Evolutionary conservation across 495 filamentous ascomycete genomes (phyloP).

Genomic region (Cercophora scortea): DNA sequence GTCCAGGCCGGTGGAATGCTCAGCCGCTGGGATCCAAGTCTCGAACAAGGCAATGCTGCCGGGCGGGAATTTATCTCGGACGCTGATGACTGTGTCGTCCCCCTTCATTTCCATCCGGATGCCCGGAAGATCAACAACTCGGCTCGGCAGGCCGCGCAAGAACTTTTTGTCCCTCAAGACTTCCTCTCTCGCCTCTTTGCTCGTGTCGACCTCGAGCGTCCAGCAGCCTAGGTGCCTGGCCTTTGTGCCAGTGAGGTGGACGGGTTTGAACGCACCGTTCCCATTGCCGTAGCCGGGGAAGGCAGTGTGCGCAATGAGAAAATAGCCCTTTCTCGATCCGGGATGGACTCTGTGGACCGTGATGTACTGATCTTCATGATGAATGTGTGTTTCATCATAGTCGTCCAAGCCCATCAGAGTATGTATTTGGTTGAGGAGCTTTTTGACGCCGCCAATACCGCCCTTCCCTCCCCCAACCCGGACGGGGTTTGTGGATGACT

Average conservation of each 20-base stretch:
- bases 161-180: conserved; percentile 59
- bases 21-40: conserved; percentile 82
- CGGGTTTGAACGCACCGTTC: conserved; percentile 66
- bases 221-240: conserved; percentile 81
- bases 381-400: conserved; percentile 91
- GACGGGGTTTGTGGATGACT: conserved; percentile 54
- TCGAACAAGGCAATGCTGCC: conserved; percentile 93
- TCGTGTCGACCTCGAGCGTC: conserved; percentile 74
- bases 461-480: conserved; percentile 55
- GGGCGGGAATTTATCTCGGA: conserved; percentile 77
- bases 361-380: conserved; percentile 92
- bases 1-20: conserved; percentile 73
- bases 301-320: conserved; percentile 90
- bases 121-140: conserved; percentile 63
- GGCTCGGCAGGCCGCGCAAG: conserved; percentile 74
- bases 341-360: conserved; percentile 95
- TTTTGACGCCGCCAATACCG: conserved; percentile 85
- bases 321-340: conserved; percentile 81
- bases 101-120: conserved; percentile 58
- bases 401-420: conserved; percentile 87
- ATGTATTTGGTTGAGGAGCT: conserved; percentile 86
- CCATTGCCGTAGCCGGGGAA: conserved; percentile 81
- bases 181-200: conserved; percentile 53
- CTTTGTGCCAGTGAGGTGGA: conserved; percentile 63
- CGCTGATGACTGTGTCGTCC: conserved; percentile 67